Evolutionary conservation across 306 rosid genomes (phyloP).

Genomic region (Gastrolobium villosum): DNA sequence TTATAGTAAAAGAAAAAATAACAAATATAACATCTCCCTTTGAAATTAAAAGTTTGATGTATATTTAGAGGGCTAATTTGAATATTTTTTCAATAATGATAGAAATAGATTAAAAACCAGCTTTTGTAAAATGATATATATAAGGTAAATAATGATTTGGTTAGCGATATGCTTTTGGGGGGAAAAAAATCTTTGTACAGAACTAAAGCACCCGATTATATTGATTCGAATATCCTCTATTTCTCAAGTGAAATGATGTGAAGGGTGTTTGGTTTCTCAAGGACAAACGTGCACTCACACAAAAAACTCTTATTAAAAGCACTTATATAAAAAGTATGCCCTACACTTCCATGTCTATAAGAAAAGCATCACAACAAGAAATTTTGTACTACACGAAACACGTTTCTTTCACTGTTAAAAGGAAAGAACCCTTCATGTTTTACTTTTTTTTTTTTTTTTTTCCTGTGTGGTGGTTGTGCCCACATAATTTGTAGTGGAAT

Average conservation of each 20-base stretch:
- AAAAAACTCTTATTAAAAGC: background rate
- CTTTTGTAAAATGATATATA: background rate
- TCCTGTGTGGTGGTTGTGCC: background rate
- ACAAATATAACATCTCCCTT: too few relatives aligned
- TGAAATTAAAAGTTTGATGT: background rate
- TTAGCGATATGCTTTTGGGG: background rate
- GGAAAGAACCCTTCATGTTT: background rate
- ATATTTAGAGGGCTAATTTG: background rate
- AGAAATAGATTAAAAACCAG: background rate
- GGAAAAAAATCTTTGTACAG: background rate
- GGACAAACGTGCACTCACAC: background rate
- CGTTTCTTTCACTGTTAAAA: background rate
- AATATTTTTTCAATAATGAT: background rate
- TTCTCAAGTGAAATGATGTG: background rate
- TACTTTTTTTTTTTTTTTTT: background rate
- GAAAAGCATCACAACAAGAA: too few relatives aligned
- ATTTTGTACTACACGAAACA: too few relatives aligned
- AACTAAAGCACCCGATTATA: background rate
- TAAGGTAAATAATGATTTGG: background rate
- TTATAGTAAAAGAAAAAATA: too few relatives aligned
- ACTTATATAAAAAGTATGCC: background rate
- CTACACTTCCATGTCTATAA: background rate
- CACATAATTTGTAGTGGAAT: background rate
- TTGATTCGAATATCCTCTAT: background rate
- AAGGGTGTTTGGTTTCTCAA: background rate